Conservation (phyloP, 768 basidiomycete species). For the Suillus bovinus region DNA sequence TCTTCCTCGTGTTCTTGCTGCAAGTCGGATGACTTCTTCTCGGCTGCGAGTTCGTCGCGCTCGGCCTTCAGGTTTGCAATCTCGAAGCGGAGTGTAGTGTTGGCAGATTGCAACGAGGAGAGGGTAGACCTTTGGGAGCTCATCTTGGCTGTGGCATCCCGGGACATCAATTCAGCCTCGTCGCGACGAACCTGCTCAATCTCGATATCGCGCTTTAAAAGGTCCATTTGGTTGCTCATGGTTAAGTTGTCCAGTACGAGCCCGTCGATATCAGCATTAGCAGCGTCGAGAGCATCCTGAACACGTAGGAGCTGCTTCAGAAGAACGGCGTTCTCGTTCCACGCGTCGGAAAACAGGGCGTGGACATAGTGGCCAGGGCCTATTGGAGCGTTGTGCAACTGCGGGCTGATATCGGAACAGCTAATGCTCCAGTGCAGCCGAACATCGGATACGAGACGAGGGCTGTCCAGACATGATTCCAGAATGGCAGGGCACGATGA, state of each 20-base stretch:
- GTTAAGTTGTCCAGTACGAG: neutral
- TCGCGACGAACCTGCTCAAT: neutral
- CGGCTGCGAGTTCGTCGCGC: neutral
- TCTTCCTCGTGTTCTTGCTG: neutral
- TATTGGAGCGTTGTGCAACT: neutral
- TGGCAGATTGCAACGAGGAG: neutral
- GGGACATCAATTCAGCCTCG: neutral
- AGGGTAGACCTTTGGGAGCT: neutral
- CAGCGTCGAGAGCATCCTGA: neutral
- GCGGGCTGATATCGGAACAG: neutral
- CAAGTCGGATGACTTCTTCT: neutral
- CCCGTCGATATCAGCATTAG: neutral
- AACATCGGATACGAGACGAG: neutral
- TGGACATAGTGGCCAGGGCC: neutral
- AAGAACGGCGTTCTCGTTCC: neutral
- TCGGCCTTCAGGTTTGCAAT: neutral
- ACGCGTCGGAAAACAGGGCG: neutral
- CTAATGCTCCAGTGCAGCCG: neutral
- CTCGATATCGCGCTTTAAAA: neutral
- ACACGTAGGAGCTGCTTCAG: neutral
- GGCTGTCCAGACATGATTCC: neutral
- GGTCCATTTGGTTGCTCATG: neutral
- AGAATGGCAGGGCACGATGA: neutral
- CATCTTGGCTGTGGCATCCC: constrained; percentile 1
- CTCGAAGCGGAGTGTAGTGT: neutral